Percentiles rank a stretch among this genome's conserved stretches.
Conservation (phyloP, 1,284 basidiomycete species). For the Lentinula novae-zelandiae region DNA sequence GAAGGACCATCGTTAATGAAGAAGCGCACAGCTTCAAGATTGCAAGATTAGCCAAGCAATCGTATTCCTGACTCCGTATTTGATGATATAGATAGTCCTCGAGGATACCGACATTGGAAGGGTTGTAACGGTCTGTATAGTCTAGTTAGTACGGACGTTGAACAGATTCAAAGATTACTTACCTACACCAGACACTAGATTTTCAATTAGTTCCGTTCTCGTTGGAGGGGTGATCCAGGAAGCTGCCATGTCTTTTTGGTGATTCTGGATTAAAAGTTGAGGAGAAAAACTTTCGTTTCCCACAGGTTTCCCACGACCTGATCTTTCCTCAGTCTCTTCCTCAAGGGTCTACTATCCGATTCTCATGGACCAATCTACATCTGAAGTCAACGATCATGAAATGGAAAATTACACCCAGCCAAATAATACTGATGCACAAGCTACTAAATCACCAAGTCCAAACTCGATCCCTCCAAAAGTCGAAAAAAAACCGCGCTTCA, state of each 20-base stretch:
- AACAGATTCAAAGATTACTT: constrained; percentile 24
- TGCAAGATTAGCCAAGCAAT: constrained; percentile 89
- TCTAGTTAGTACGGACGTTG: constrained; percentile 8
- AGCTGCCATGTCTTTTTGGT: constrained; percentile 35
- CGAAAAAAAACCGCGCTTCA: constrained; percentile 29
- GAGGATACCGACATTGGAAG: constrained; percentile 86
- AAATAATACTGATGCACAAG: neutral
- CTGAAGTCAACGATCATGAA: constrained; percentile 1
- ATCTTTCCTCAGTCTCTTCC: neutral
- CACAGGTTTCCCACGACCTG: neutral
- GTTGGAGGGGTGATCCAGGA: constrained; percentile 70
- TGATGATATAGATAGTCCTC: constrained; percentile 96
- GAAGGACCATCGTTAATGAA: neutral
- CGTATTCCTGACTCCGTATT: constrained; percentile 86
- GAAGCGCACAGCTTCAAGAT: constrained; percentile 75
- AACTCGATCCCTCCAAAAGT: neutral
- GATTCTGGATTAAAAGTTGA: constrained; percentile 5
- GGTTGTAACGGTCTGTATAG: constrained; percentile 87
- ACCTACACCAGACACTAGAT: constrained; percentile 91
- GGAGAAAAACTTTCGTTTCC: constrained; percentile 1
- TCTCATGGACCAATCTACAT: neutral
- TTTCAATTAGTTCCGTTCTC: constrained; percentile 82
- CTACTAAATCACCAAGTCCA: neutral
- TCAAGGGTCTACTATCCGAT: neutral
- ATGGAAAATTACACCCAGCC: constrained; percentile 7